These are phyloP conservation scores for Saposhnikovia divaricata DNA, from an alignment of 129 eudicot species.

Conservation along the genomic window DNA sequence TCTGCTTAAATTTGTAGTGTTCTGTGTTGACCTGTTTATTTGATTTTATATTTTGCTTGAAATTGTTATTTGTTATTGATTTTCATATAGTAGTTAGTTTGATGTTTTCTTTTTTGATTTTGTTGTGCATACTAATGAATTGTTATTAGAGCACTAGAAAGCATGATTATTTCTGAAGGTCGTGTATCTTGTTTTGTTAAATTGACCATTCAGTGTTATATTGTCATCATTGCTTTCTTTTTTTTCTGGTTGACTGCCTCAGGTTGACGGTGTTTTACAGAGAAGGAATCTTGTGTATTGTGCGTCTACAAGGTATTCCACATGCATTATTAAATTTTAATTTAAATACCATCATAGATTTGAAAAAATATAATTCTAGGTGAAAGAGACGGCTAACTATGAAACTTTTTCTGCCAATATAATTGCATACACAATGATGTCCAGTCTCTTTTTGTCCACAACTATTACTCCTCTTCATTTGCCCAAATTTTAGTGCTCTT, in stretches of 20 bases:
- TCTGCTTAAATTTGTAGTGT: background rate
- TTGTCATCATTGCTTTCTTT: constrained; percentile 3
- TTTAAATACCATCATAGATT: background rate
- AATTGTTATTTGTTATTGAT: background rate
- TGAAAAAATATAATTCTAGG: background rate
- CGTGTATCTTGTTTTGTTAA: background rate
- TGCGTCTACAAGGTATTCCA: constrained; percentile 85
- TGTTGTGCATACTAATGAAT: background rate
- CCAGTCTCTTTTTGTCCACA: background rate
- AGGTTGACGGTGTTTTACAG: constrained; percentile 86
- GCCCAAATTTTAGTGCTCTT: background rate
- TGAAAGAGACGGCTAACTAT: background rate
- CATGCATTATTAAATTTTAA: background rate
- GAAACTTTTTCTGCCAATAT: background rate
- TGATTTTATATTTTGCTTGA: background rate
- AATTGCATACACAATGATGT: background rate
- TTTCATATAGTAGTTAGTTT: background rate
- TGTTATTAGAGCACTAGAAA: background rate
- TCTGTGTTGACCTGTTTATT: background rate
- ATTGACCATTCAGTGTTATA: background rate
- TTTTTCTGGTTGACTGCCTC: constrained; percentile 90
- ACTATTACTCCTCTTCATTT: background rate
- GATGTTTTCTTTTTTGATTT: background rate
- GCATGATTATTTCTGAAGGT: background rate
- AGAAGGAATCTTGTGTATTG: constrained; percentile 90